A percentile compares a stretch with the other conserved stretches of the same genome.
Conservation (phyloP, 345 rosid genomes). For the Eucalyptus sp. region DNA sequence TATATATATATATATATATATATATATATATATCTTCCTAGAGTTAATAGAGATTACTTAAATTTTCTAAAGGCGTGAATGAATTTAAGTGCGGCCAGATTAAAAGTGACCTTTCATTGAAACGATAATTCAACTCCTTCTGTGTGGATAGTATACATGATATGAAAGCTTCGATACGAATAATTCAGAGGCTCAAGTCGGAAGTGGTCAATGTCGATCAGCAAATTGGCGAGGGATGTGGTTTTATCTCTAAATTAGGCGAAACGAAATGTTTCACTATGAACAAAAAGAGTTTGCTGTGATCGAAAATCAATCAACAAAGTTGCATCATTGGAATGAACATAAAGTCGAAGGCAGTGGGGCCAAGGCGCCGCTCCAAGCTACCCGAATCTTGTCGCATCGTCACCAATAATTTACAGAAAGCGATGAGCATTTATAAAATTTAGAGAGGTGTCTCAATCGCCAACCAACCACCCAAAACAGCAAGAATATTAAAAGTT, state of each 20-base stretch:
- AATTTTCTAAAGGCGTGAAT: background rate
- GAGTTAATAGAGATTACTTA: background rate
- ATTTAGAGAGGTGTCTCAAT: no score
- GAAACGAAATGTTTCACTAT: background rate
- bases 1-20: background rate
- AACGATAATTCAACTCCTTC: background rate
- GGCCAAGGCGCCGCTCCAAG: no score
- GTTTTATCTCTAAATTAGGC: background rate
- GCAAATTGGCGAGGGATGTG: background rate
- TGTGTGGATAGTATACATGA: background rate
- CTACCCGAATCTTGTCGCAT: no score
- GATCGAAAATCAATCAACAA: background rate
- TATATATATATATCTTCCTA: background rate
- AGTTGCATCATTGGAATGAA: background rate
- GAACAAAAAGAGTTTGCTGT: rapidly evolving
- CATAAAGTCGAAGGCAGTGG: no score
- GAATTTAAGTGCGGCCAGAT: background rate
- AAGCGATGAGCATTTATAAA: no score
- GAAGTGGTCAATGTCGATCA: background rate
- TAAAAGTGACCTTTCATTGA: background rate
- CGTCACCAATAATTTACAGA: no score
- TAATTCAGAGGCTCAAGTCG: background rate
- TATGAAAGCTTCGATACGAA: background rate
- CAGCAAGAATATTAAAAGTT: no score
- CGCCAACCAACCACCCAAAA: no score